Evolutionary conservation across 306 rosid species (phyloP).

Genomic region (Neltuma alba): DNA sequence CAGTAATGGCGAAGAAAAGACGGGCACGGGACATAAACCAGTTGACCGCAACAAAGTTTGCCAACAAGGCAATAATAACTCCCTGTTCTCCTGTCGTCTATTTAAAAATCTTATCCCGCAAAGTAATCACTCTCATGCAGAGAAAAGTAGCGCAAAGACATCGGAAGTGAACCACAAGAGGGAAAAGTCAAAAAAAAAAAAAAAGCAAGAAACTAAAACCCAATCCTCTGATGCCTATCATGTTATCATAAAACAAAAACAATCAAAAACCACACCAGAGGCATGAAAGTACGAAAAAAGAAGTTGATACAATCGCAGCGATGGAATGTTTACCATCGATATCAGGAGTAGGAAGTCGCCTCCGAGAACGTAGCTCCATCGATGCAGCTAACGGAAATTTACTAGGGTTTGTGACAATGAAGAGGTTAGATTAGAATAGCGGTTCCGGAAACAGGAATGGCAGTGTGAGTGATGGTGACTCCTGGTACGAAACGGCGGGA

Average conservation of each 20-base stretch:
- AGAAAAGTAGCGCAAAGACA: background rate
- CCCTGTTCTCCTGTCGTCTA: background rate
- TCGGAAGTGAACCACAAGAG: background rate
- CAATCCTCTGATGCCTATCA: background rate
- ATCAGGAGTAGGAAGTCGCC: background rate
- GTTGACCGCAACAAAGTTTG: background rate
- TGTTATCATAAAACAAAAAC: background rate
- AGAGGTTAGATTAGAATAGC: conserved; percentile 8
- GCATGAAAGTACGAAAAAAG: background rate
- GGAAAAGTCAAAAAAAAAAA: background rate
- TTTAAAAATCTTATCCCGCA: background rate
- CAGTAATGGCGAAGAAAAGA: background rate
- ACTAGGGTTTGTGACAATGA: conserved; percentile 32
- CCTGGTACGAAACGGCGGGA: conserved; percentile 52
- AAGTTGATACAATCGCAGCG: background rate
- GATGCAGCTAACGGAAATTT: background rate
- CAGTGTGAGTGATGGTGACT: background rate
- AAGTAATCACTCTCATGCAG: background rate
- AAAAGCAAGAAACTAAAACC: background rate
- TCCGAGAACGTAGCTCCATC: conserved; percentile 71
- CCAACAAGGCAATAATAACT: background rate
- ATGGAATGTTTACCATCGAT: conserved; percentile 44
- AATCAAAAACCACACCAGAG: background rate
- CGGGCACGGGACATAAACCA: background rate
- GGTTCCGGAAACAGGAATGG: background rate